Evolutionary conservation across 805 yeast genomes (phyloP), one percentile per base, ranked within the genome.

Genomic region (Nakazawaea populi): DNA sequence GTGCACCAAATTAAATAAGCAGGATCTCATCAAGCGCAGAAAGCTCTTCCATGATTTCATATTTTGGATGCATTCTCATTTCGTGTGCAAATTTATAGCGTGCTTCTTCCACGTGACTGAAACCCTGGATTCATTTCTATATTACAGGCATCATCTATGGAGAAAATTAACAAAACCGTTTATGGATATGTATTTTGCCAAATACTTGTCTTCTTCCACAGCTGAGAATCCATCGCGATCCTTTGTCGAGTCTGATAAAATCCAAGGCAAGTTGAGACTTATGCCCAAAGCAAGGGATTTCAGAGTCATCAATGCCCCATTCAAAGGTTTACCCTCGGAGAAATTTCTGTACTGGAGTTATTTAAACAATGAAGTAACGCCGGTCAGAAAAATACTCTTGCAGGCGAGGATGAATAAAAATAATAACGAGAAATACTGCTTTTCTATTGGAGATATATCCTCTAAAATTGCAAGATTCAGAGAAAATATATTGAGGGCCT

Each of bases 101-200:
- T 63, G 76, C 0, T 80, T 78, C 58, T 90, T 89, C 68, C 83
- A 87, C 60, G 82, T 85, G 5, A 83, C 94, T 0, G 86, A 83
- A 45, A 64, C 71, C 1, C 75, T 79, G 8, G 70, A 63, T 18
- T 60, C 69, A 0, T 52, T 79, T 0, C 48, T 72, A 0, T 87
- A 71, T 59, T 87, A 77, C 58, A 73, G 83, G 14, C 89, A 82
- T 49, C 70, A 67, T 28, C 64, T 69, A 1, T 89, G 96, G 96
- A 60, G 56, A 8, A 42, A 43, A 36, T 64, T 77, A 14, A 68
- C 79, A 2, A 57, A 57, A 10, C 64, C 65, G 0, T 85, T 76
- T 69, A 60, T 74, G 48, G 59, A 63, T 4, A 55, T 51, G 11
- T 86, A 85, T 58, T 63, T 68, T 34, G 56, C 58, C 0, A 61